These are phyloP conservation scores for Pestalotiopsis sp. DNA, from an alignment of 2,329 filamentous ascomycete species.

Conservation along the genomic window DNA sequence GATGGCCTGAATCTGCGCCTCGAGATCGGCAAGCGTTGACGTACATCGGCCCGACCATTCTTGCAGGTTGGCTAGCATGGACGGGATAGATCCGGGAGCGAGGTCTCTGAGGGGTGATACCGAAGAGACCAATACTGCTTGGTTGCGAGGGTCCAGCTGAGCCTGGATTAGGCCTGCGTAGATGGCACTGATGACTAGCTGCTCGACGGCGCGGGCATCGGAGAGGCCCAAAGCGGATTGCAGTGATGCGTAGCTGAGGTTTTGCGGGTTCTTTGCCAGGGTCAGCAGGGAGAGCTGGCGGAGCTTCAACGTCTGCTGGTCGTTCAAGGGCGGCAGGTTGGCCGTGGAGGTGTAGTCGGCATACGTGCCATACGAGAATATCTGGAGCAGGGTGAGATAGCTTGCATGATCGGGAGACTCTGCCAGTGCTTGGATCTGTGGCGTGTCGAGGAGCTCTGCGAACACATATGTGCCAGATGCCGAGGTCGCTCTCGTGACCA, in stretches of 20 bases:
- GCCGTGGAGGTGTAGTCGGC: constrained; percentile 61
- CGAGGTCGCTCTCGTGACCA: constrained; percentile 87
- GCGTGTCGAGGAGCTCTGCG: constrained; percentile 82
- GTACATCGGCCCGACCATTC: constrained; percentile 81
- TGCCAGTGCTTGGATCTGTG: constrained; percentile 74
- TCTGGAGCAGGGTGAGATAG: constrained; percentile 73
- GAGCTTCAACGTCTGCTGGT: constrained; percentile 78
- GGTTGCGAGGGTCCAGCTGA: constrained; percentile 77
- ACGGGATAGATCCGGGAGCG: constrained; percentile 67
- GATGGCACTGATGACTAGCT: constrained; percentile 81
- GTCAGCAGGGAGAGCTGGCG: constrained; percentile 87
- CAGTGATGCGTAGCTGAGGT: constrained; percentile 74
- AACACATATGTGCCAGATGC: constrained; percentile 89
- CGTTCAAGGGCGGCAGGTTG: constrained; percentile 68
- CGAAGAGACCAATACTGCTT: constrained; percentile 74
- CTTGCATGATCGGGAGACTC: constrained; percentile 58
- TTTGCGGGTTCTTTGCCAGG: constrained; percentile 66
- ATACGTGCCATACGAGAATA: constrained; percentile 94
- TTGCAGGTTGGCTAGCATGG: constrained; percentile 66
- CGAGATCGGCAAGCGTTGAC: constrained; percentile 70
- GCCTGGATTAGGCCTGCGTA: constrained; percentile 82
- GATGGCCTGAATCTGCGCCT: constrained; percentile 70
- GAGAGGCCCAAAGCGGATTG: constrained; percentile 66
- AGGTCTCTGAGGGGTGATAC: constrained; percentile 87
- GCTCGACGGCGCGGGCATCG: constrained; percentile 72